Percentiles rank a stretch among this genome's conserved stretches.
These are phyloP conservation scores for Heimioporus sp. DNA, from an alignment of 768 basidiomycete genomes.

Conservation along the genomic window DNA sequence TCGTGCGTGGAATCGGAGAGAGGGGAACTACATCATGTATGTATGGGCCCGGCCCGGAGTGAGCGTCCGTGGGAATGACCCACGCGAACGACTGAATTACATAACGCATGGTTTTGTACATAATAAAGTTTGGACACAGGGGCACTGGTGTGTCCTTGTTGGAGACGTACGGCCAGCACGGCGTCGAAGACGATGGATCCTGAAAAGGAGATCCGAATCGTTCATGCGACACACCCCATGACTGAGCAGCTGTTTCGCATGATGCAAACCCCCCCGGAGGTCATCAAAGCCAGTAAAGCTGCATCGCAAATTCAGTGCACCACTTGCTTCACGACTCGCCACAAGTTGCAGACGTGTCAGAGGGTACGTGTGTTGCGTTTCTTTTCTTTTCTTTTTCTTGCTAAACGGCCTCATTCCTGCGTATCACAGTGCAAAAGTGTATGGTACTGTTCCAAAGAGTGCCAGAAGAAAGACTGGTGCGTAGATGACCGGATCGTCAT, in stretches of 20 bases:
- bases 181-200: not conserved
- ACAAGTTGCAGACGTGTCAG: constrained; percentile 11
- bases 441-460: constrained; percentile 22
- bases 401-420: not conserved
- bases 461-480: constrained; percentile 20
- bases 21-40: too few relatives aligned
- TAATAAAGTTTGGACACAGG: too few relatives aligned
- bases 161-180: too few relatives aligned
- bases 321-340: constrained; percentile 8
- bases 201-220: constrained; percentile 1
- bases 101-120: too few relatives aligned
- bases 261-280: constrained; percentile 5
- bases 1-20: not conserved
- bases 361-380: not conserved
- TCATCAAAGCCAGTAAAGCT: constrained; percentile 8
- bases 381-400: too few relatives aligned
- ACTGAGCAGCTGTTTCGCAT: constrained; percentile 2
- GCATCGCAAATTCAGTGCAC: constrained; percentile 9
- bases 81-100: too few relatives aligned
- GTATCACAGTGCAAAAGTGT: constrained; percentile 16
- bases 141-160: too few relatives aligned
- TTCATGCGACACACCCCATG: constrained; percentile 13
- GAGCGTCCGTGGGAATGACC: too few relatives aligned
- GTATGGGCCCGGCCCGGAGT: too few relatives aligned
- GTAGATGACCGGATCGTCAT: not conserved